Conservation (phyloP, 2,329 filamentous ascomycete species). For the Cadophora gregata region DNA sequence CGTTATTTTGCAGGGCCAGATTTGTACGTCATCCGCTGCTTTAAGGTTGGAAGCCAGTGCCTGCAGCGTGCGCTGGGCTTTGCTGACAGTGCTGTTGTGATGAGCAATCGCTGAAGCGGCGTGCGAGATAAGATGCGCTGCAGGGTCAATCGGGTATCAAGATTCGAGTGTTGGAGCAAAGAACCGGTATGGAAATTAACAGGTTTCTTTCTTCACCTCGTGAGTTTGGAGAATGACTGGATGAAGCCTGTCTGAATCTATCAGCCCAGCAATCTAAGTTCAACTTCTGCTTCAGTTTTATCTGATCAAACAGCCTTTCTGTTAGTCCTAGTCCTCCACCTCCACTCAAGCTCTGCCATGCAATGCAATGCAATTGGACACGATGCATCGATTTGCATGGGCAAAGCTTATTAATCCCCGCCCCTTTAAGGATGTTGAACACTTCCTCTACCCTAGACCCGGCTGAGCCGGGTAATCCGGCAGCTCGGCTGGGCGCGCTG, state of each 20-base stretch:
- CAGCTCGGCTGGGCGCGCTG: not conserved
- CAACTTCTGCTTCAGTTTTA: not conserved
- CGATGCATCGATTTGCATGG: not conserved
- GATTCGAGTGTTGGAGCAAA: not conserved
- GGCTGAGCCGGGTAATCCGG: slow-evolving; percentile 6
- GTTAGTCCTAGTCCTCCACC: not conserved
- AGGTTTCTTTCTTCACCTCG: not conserved
- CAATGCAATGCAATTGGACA: slow-evolving; percentile 12
- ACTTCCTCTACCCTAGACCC: not conserved
- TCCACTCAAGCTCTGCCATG: slow-evolving; percentile 5
- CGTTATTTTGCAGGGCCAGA: slow-evolving; percentile 3
- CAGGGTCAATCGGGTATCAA: not conserved
- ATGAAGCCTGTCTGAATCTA: not conserved
- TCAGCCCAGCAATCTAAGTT: not conserved
- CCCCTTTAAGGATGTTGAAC: not conserved
- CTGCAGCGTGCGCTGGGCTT: not conserved
- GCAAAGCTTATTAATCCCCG: slow-evolving; percentile 11
- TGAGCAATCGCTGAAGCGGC: not conserved
- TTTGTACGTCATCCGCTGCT: slow-evolving; percentile 26
- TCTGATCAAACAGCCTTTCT: slow-evolving; percentile 9
- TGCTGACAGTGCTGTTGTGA: slow-evolving; percentile 23
- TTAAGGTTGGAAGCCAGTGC: slow-evolving; percentile 14
- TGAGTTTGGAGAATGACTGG: slow-evolving; percentile 1
- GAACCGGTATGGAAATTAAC: not conserved
- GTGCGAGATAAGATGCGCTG: not conserved